Evolutionary conservation across 2,329 filamentous ascomycete genomes (phyloP).

Genomic region (Knufia fluminis): DNA sequence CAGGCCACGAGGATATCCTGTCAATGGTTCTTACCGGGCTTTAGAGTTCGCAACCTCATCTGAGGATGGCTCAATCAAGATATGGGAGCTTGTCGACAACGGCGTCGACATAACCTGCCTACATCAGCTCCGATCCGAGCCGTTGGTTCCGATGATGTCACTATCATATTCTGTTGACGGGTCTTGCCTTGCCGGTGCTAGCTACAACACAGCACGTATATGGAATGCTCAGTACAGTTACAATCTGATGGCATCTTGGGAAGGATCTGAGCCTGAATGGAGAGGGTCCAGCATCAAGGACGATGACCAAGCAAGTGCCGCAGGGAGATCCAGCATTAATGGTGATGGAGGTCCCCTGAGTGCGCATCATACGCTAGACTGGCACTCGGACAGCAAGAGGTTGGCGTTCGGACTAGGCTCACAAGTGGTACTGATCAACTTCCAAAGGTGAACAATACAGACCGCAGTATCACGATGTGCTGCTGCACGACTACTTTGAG

Average conservation of each 20-base stretch:
- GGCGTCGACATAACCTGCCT: slow-evolving; percentile 13
- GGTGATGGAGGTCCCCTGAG: slow-evolving; percentile 22
- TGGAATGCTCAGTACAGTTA: slow-evolving; percentile 40
- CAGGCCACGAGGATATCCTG: slow-evolving; percentile 26
- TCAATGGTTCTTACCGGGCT: slow-evolving; percentile 13
- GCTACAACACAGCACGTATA: slow-evolving; percentile 35
- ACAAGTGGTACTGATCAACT: slow-evolving; percentile 28
- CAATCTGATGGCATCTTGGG: slow-evolving; percentile 33
- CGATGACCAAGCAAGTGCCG: slow-evolving; percentile 24
- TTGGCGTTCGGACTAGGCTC: slow-evolving; percentile 42
- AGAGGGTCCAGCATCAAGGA: slow-evolving; percentile 24
- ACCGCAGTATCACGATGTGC: not conserved
- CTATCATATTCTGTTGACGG: slow-evolving; percentile 40
- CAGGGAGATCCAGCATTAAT: slow-evolving; percentile 29
- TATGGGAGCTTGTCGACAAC: slow-evolving; percentile 28
- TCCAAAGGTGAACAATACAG: slow-evolving; percentile 18
- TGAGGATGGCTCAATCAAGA: slow-evolving; percentile 35
- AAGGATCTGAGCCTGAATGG: slow-evolving; percentile 24
- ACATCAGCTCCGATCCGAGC: slow-evolving; percentile 20
- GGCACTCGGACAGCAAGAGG: slow-evolving; percentile 47
- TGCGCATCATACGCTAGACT: slow-evolving; percentile 36
- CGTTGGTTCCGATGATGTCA: slow-evolving; percentile 30
- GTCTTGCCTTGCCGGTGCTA: slow-evolving; percentile 37
- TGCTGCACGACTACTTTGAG: not conserved
- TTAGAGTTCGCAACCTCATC: slow-evolving; percentile 36